Evolutionary conservation across 2,329 filamentous ascomycete genomes (phyloP).

Genomic region (Pestalotiopsis sp.): DNA sequence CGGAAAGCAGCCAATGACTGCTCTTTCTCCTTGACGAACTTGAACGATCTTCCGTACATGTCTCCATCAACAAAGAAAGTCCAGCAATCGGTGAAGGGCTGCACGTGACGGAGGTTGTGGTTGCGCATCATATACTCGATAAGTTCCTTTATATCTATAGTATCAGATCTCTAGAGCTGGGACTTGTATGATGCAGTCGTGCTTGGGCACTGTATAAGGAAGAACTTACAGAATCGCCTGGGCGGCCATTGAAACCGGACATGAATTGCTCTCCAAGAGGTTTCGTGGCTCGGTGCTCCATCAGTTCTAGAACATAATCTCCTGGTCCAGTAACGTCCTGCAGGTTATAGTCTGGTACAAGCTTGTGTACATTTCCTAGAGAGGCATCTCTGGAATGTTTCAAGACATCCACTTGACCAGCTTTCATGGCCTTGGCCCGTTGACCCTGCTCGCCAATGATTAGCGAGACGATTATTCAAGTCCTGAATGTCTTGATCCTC

Average conservation of each 20-base stretch:
- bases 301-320: constrained; percentile 38
- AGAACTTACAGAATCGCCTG: constrained; percentile 35
- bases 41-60: constrained; percentile 38
- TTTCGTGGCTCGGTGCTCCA: constrained; percentile 40
- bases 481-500: background rate
- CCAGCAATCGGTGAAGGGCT: constrained; percentile 33
- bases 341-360: constrained; percentile 47
- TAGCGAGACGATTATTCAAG: background rate
- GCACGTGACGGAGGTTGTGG: constrained; percentile 32
- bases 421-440: constrained; percentile 37
- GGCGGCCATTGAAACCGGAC: constrained; percentile 28
- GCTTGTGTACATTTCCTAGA: constrained; percentile 39
- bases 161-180: background rate
- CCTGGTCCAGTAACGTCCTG: constrained; percentile 38
- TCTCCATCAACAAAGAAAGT: constrained; percentile 38
- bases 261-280: constrained; percentile 37
- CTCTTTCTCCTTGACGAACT: constrained; percentile 24
- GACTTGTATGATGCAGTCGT: background rate
- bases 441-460: constrained; percentile 19
- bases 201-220: background rate
- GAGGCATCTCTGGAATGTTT: constrained; percentile 36
- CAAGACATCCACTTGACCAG: constrained; percentile 36
- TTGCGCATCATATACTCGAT: constrained; percentile 37
- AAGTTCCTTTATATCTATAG: constrained; percentile 15
- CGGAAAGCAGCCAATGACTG: constrained; percentile 25